phyloP scores from a whole-genome alignment of 768 basidiomycete species.

The Nevesoporus exiguus region DNA sequence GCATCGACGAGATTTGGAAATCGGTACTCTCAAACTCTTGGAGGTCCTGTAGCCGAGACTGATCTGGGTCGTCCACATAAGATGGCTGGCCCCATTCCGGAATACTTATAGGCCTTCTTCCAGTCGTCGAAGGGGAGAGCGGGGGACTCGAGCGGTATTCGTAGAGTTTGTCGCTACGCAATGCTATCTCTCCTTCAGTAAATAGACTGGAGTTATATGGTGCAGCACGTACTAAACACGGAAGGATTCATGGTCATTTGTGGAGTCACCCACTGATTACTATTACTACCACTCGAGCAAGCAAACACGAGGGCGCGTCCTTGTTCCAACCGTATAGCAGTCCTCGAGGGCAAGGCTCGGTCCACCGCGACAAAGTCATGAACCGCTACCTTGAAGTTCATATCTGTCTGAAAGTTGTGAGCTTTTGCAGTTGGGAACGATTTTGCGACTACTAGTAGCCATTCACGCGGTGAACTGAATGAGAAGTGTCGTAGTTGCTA shows the following conservation, averaged over 20 bases:
- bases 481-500: neutral
- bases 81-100: conserved; percentile 40
- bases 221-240: conserved; percentile 21
- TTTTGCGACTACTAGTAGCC: neutral
- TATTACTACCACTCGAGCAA: conserved; percentile 3
- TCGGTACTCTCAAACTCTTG: conserved; percentile 43
- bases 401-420: neutral
- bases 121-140: neutral
- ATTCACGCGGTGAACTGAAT: neutral
- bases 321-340: conserved; percentile 9
- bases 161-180: conserved; percentile 19
- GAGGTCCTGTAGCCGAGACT: conserved; percentile 37
- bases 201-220: neutral
- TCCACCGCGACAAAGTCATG: conserved; percentile 20
- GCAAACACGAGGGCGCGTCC: conserved; percentile 21
- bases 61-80: conserved; percentile 32
- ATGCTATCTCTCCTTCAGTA: conserved; percentile 18
- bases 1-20: conserved; percentile 16
- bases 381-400: conserved; percentile 12
- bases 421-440: neutral
- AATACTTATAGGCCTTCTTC: conserved; percentile 2
- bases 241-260: conserved; percentile 9
- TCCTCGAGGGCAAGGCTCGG: neutral
- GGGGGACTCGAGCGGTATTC: conserved; percentile 24
- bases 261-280: conserved; percentile 21